phyloP scores from a whole-genome alignment of 495 filamentous ascomycete species.

The Xanthoparmelia taractica region DNA sequence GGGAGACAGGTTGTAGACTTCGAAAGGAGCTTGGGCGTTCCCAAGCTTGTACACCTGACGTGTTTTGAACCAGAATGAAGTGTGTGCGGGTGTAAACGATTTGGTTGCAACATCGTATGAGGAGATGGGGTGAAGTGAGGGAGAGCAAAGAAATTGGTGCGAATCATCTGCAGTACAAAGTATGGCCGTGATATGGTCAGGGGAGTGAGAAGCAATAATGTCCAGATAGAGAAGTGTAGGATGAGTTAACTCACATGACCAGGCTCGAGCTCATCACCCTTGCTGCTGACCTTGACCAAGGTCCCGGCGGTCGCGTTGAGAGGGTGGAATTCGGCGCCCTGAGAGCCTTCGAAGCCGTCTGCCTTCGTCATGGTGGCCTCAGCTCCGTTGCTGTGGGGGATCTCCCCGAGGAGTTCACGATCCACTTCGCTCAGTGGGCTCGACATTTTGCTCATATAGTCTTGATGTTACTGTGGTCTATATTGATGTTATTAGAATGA shows the following conservation, averaged over 20 bases:
- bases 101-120: neutral
- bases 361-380: neutral
- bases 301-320: constrained; percentile 1
- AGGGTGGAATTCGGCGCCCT: neutral
- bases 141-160: neutral
- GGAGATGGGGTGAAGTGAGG: neutral
- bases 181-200: neutral
- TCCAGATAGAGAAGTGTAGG: neutral
- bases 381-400: neutral
- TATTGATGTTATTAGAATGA: neutral
- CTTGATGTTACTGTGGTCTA: neutral
- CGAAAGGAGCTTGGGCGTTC: neutral
- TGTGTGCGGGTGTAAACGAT: neutral
- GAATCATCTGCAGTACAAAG: neutral
- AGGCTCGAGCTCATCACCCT: neutral
- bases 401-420: neutral
- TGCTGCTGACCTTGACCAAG: constrained; percentile 1
- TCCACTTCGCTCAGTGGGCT: neutral
- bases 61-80: neutral
- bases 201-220: neutral
- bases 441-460: neutral
- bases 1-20: neutral
- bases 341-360: neutral
- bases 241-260: constrained; percentile 6
- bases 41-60: neutral